A percentile compares a stretch with the other conserved stretches of the same genome.
These are phyloP conservation scores for Penicillium sp. DNA, from an alignment of 2,329 filamentous ascomycete species.

Conservation along the genomic window DNA sequence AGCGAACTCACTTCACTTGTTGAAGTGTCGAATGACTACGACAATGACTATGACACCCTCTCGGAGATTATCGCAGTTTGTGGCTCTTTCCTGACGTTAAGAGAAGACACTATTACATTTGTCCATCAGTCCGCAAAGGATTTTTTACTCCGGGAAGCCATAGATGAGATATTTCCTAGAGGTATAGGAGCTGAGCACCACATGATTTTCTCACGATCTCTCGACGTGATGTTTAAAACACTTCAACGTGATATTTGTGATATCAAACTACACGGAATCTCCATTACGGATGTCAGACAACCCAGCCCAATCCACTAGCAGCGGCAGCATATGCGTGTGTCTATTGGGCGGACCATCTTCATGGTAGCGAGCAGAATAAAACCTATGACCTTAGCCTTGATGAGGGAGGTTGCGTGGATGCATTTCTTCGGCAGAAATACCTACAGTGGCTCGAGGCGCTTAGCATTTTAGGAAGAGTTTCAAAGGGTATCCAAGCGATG, in stretches of 20 bases:
- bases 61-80: neutral
- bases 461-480: neutral
- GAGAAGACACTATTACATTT: neutral
- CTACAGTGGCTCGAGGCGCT: neutral
- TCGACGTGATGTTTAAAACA: neutral
- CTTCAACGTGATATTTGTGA: neutral
- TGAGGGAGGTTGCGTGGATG: neutral
- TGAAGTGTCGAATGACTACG: neutral
- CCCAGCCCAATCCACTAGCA: neutral
- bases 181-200: neutral
- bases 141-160: neutral
- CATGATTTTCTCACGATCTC: neutral
- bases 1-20: neutral
- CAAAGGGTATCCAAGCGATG: neutral
- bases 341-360: neutral
- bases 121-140: neutral
- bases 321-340: neutral
- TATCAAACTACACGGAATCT: neutral
- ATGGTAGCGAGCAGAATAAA: neutral
- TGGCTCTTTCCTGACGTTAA: neutral
- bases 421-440: neutral
- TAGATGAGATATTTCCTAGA: neutral
- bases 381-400: neutral
- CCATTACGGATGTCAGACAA: neutral
- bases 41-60: neutral